Conservation (phyloP, 441 rosid genomes). For the Hura crepitans region DNA sequence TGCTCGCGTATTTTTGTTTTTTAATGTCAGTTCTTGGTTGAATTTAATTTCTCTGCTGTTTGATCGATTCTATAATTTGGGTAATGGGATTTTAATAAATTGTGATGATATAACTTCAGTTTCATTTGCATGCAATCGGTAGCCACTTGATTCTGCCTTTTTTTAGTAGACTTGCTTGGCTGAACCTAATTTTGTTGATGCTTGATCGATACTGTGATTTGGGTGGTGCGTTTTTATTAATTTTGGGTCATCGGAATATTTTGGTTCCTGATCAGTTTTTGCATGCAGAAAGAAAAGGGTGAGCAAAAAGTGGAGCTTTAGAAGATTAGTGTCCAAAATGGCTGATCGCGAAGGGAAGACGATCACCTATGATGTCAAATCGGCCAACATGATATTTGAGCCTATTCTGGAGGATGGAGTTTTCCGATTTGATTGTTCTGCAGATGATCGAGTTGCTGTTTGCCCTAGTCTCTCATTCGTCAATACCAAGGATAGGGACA, state of each 20-base stretch:
- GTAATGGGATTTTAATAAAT: too few relatives aligned
- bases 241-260: neutral
- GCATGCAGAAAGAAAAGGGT: constrained; percentile 11
- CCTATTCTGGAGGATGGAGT: constrained; percentile 70
- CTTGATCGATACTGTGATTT: neutral
- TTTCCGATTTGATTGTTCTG: constrained; percentile 73
- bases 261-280: neutral
- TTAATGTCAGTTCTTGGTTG: too few relatives aligned
- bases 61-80: too few relatives aligned
- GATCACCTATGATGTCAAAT: constrained; percentile 30
- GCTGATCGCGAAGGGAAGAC: constrained; percentile 30
- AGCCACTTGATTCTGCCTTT: too few relatives aligned
- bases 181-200: neutral
- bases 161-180: too few relatives aligned
- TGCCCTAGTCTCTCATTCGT: constrained; percentile 73
- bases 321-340: constrained; percentile 36
- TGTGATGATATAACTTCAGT: too few relatives aligned
- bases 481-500: constrained; percentile 51
- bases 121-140: too few relatives aligned
- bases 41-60: too few relatives aligned
- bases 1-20: too few relatives aligned
- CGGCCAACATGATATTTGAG: constrained; percentile 58
- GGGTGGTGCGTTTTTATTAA: neutral
- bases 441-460: constrained; percentile 47
- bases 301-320: neutral